Evolutionary conservation across 1,284 basidiomycete genomes (phyloP), one percentile per base, ranked within the genome.

Genomic region (Moesziomyces antarcticus): DNA sequence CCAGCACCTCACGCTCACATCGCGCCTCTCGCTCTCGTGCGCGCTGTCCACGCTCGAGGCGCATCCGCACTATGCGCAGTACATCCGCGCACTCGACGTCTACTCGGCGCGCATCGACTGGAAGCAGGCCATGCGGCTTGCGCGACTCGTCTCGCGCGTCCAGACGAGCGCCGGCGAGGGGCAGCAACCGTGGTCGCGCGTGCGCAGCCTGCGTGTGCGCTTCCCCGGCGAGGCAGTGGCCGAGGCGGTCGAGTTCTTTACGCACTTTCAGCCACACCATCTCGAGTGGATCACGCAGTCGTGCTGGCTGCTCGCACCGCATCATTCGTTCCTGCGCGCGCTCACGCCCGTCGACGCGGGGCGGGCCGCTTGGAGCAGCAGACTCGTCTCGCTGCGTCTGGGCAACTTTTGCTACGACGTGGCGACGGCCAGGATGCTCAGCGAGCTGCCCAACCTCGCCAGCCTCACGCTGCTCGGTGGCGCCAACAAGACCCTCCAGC

Each of bases 301-400:
- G 10, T 45, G 42, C 33, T 51, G 55, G 57, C 21, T 55, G 25
- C 22, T 54, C n/a, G 22, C 43, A 44, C 46, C 49, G 44, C 30
- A 45, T 30, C 18, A 57, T 20, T 47, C 50, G 18, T 67, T 56
- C 22, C 56, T 52, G 43, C 60, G 63, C n/a, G 56, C 54, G 20
- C 43, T 63, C 6, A 42, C 35, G 14, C 14, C 35, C 13, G 13
- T 4, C 35, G 35, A 37, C 16, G 35, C 35, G 18, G 30, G 6
- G 9, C 2, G 6, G 6, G 8, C 30, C 30, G 40, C 30, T 9
- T 35, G 45, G 44, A 89, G 88, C 13, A 47, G 27, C 30, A 30
- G 33, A 11, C 40, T 58, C 40, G 30, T 50, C 30, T 25, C 35
- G 22, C 48, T 58, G 20, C 20, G 27, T 3, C 47, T 58, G 27